Conservation (phyloP, 495 filamentous ascomycete species). For the Tuber microsphaerosporum region DNA sequence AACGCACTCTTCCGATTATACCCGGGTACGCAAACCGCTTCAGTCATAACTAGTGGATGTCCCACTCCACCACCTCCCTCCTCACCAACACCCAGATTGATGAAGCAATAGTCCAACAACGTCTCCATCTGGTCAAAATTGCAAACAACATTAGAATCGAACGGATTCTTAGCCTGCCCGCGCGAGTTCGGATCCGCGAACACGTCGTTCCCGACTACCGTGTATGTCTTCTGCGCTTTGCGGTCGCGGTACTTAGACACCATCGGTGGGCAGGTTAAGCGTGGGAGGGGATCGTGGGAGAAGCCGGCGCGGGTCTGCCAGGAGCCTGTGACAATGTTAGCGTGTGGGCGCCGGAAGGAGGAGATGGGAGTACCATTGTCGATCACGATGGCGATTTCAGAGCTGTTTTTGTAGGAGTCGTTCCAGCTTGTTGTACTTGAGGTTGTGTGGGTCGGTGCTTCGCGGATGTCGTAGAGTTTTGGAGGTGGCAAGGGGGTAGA, state of each 20-base stretch:
- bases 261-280: conserved; percentile 74
- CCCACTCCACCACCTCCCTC: conserved; percentile 62
- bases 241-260: conserved; percentile 91
- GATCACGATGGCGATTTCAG: conserved; percentile 77
- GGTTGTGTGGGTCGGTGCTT: conserved; percentile 28
- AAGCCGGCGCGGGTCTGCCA: conserved; percentile 85
- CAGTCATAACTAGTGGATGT: conserved; percentile 88
- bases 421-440: conserved; percentile 9
- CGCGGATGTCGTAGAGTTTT: conserved; percentile 39
- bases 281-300: conserved; percentile 77
- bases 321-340: conserved; percentile 55
- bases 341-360: neutral
- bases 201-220: conserved; percentile 83
- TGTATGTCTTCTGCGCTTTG: conserved; percentile 79
- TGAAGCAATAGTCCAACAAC: conserved; percentile 81
- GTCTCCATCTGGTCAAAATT: conserved; percentile 98
- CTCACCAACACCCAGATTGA: conserved; percentile 82
- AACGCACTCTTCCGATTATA: conserved; percentile 77
- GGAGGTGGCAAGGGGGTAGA: conserved; percentile 36
- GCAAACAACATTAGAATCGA: conserved; percentile 85
- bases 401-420: conserved; percentile 41
- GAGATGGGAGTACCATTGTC: conserved; percentile 71
- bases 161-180: conserved; percentile 81
- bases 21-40: conserved; percentile 79
- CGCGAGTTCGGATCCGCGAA: conserved; percentile 88